These are phyloP conservation scores for Lathyrus aphaca DNA, from an alignment of 306 rosid genomes.

Conservation along the genomic window DNA sequence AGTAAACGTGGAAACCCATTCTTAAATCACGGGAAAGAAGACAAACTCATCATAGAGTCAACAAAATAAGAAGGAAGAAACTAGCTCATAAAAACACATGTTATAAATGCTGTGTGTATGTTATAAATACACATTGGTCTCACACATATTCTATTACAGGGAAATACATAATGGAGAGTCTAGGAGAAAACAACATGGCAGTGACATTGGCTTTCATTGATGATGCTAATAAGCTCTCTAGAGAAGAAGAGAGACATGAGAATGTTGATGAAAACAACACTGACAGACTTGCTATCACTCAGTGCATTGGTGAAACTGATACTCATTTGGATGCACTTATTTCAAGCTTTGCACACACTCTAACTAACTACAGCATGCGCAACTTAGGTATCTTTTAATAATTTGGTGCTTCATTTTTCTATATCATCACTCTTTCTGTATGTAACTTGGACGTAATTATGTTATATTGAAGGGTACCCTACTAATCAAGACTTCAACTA, in stretches of 20 bases:
- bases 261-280: background rate
- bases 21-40: no score
- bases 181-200: no score
- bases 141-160: background rate
- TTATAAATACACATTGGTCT: no score
- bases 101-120: no score
- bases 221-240: background rate
- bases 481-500: constrained; percentile 63
- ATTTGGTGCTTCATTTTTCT: background rate
- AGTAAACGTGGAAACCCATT: no score
- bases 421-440: no score
- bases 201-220: background rate
- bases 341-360: background rate
- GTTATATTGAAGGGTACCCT: background rate
- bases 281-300: background rate
- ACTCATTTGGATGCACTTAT: background rate
- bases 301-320: background rate
- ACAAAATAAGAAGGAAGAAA: no score
- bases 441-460: background rate
- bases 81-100: no score
- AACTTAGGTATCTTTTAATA: background rate
- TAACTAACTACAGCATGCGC: background rate
- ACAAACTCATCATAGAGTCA: no score
- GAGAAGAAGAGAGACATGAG: background rate
- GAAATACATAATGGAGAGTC: background rate